These are phyloP conservation scores for Gliomastix tumulicola DNA, from an alignment of 2,329 filamentous ascomycete genomes.

Conservation along the genomic window DNA sequence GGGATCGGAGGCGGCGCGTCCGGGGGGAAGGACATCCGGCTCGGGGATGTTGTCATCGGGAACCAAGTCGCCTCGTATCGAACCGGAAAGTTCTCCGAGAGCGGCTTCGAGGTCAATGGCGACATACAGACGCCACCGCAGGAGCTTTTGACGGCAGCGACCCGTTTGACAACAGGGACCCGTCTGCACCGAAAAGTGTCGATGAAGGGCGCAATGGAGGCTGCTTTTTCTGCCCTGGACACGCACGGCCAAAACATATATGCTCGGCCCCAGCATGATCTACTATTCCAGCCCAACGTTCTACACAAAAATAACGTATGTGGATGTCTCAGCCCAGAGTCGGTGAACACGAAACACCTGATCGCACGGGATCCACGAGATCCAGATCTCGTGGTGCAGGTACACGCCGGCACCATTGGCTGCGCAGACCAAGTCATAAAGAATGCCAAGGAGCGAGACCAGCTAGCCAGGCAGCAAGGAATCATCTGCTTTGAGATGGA, in stretches of 20 bases:
- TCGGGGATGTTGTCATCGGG: conserved; percentile 9
- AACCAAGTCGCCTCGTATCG: not conserved
- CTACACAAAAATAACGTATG: not conserved
- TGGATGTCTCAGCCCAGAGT: too few species aligned
- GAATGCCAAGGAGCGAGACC: not conserved
- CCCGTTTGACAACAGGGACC: too few species aligned
- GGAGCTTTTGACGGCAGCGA: too few species aligned
- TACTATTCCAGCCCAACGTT: not conserved
- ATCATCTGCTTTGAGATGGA: conserved; percentile 12
- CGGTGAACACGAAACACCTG: too few species aligned
- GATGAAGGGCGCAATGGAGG: too few species aligned
- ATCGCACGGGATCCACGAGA: too few species aligned
- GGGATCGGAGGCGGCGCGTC: conserved; percentile 23
- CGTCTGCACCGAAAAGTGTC: too few species aligned
- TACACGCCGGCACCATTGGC: not conserved
- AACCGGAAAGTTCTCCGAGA: not conserved
- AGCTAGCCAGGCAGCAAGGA: not conserved
- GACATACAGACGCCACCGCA: not conserved
- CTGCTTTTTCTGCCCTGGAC: too few species aligned
- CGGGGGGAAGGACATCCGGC: conserved; percentile 16
- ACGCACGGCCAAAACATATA: too few species aligned
- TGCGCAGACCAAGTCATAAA: not conserved
- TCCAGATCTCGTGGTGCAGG: too few species aligned
- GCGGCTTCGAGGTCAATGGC: not conserved
- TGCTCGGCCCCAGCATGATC: too few species aligned